Evolutionary conservation across 176 grass and related monocot genomes (phyloP).

Genomic region (Oryza meridionalis): DNA sequence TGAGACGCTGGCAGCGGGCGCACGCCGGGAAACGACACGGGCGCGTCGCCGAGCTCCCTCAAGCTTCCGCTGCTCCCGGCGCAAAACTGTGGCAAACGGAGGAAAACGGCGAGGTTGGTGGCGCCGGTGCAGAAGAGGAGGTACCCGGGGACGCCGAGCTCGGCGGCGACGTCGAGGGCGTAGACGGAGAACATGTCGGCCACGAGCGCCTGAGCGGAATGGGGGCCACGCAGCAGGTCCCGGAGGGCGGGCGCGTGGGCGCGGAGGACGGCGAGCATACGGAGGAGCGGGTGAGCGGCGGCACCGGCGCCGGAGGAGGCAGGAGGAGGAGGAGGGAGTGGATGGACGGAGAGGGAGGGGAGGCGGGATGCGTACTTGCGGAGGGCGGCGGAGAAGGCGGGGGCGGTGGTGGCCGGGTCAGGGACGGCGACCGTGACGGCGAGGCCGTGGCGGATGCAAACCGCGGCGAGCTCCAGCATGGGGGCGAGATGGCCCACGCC

Average conservation of each 20-base stretch:
- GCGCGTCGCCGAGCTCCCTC: slow-evolving; percentile 40
- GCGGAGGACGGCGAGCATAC: slow-evolving; percentile 28
- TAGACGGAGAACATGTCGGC: slow-evolving; percentile 52
- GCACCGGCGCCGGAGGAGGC: background rate
- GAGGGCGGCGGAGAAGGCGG: slow-evolving; percentile 14
- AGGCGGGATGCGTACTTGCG: background rate
- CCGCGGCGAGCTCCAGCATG: slow-evolving; percentile 45
- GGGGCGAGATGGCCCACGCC: slow-evolving; percentile 45
- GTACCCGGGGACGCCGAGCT: slow-evolving; percentile 43
- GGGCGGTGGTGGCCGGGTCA: background rate
- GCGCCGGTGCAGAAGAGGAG: slow-evolving; percentile 47
- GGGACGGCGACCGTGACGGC: slow-evolving; percentile 41
- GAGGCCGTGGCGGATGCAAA: slow-evolving; percentile 31
- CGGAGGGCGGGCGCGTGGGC: slow-evolving; percentile 31
- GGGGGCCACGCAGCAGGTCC: slow-evolving; percentile 33
- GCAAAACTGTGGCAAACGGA: slow-evolving; percentile 39
- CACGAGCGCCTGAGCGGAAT: slow-evolving; percentile 46
- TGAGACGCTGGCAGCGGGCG: slow-evolving; percentile 50
- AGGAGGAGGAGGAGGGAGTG: slow-evolving; percentile 12
- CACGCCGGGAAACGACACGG: slow-evolving; percentile 51
- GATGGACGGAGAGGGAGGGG: slow-evolving; percentile 45
- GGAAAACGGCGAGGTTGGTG: slow-evolving; percentile 42
- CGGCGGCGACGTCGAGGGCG: slow-evolving; percentile 45
- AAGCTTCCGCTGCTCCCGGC: slow-evolving; percentile 10
- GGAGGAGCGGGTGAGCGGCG: background rate